Percentiles rank a stretch among this genome's conserved stretches.
These are phyloP conservation scores for Haplosporangium gracile DNA, from an alignment of 192 early-diverging fungal genomes.

Conservation along the genomic window DNA sequence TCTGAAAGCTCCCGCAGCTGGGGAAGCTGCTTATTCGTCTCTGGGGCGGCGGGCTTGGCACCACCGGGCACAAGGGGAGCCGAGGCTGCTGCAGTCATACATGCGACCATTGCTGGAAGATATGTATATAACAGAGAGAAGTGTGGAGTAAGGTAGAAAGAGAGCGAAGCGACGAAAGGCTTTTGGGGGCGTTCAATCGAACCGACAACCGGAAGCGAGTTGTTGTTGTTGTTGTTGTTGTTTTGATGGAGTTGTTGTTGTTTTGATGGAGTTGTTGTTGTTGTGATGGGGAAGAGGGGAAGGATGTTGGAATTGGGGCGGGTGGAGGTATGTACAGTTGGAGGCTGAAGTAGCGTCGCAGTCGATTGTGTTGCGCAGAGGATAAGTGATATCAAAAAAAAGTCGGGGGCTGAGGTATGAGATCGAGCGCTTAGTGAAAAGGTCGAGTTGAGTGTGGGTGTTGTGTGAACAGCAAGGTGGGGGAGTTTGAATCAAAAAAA, in stretches of 20 bases:
- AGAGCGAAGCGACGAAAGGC: conserved; percentile 9
- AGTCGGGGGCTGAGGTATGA: neutral
- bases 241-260: neutral
- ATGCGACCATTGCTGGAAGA: conserved; percentile 40
- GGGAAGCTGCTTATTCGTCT: conserved; percentile 22
- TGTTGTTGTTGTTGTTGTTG: neutral
- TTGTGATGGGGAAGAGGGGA: neutral
- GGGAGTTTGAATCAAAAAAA: neutral
- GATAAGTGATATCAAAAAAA: neutral
- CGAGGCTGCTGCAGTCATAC: conserved; percentile 36
- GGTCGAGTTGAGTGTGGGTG: conserved; percentile 40
- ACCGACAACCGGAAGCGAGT: conserved; percentile 1
- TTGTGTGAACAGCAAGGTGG: neutral
- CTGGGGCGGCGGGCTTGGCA: conserved; percentile 31
- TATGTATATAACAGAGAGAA: neutral
- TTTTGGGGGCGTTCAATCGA: conserved; percentile 1
- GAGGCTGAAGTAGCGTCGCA: neutral
- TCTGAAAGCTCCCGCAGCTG: conserved; percentile 51
- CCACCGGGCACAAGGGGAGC: conserved; percentile 20
- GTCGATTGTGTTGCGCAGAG: conserved; percentile 19
- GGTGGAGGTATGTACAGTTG: neutral
- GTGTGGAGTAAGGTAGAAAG: conserved; percentile 7
- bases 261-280: neutral
- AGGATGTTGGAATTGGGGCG: neutral
- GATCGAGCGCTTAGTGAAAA: conserved; percentile 50